Conservation (phyloP, 2,329 filamentous ascomycete species). For the Hirsutella rhossiliensis region DNA sequence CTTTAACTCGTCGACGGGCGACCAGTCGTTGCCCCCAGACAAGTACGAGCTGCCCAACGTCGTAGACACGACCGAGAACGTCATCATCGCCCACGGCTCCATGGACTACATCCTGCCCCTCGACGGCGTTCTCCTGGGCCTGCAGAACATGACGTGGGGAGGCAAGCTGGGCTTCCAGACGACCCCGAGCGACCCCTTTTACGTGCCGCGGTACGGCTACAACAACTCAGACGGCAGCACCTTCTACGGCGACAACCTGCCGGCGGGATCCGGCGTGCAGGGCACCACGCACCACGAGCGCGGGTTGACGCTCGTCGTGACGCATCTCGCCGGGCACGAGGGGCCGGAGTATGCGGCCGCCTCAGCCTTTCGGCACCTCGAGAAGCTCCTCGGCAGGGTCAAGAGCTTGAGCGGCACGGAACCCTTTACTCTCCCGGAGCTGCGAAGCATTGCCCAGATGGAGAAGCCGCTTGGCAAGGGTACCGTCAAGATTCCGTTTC, state of each 20-base stretch:
- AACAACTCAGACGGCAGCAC: constrained; percentile 29
- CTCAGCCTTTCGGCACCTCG: constrained; percentile 58
- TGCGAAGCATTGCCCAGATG: constrained; percentile 8
- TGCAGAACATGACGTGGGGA: constrained; percentile 76
- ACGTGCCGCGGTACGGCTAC: constrained; percentile 37
- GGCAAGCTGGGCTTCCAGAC: constrained; percentile 58
- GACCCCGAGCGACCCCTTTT: constrained; percentile 49
- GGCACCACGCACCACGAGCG: constrained; percentile 63
- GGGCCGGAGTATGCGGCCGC: constrained; percentile 55
- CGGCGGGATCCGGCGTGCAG: constrained; percentile 52
- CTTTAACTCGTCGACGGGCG: constrained; percentile 8
- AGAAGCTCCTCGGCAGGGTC: constrained; percentile 63
- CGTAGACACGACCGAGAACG: constrained; percentile 61
- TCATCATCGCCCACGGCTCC: constrained; percentile 61
- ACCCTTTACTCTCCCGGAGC: constrained; percentile 20
- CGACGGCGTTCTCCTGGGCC: constrained; percentile 58
- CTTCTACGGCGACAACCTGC: constrained; percentile 27
- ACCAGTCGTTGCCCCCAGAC: constrained; percentile 28
- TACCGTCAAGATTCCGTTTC: constrained; percentile 16
- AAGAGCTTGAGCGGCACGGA: constrained; percentile 33
- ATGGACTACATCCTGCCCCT: constrained; percentile 56
- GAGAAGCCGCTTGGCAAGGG: constrained; percentile 10
- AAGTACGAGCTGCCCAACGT: constrained; percentile 53
- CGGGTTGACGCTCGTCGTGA: constrained; percentile 58
- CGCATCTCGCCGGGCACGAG: constrained; percentile 57